A percentile compares a stretch with the other conserved stretches of the same genome.
Evolutionary conservation across 176 grass and related monocot genomes (phyloP).

Genomic region (sorghum (Sorghum bicolor)): Sorghum_bicolor_NCBIv3 NC_012875.2:49354001-49354500

Average conservation of each 20-base stretch:
- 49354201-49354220: conserved; percentile 44
- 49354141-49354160: conserved; percentile 44
- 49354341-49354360: conserved; percentile 53
- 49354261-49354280: conserved; percentile 43
- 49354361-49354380: conserved; percentile 42
- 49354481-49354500: conserved; percentile 20
- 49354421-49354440: conserved; percentile 23
- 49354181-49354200: conserved; percentile 40
- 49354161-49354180: conserved; percentile 46
- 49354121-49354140: conserved; percentile 53
- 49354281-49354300: conserved; percentile 54
- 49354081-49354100: too few species aligned
- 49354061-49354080: conserved; percentile 48
- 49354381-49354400: conserved; percentile 4
- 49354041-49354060: conserved; percentile 42
- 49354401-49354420: conserved; percentile 33
- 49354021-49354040: conserved; percentile 41
- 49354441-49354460: conserved; percentile 28
- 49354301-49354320: conserved; percentile 31
- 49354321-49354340: conserved; percentile 23
- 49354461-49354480: conserved; percentile 26
- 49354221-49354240: conserved; percentile 43
- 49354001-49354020: conserved; percentile 43
- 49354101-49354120: conserved; percentile 45
- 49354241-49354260: conserved; percentile 42